Evolutionary conservation across 1,284 basidiomycete species (phyloP).

Genomic region (Melampsora larici-populina): DNA sequence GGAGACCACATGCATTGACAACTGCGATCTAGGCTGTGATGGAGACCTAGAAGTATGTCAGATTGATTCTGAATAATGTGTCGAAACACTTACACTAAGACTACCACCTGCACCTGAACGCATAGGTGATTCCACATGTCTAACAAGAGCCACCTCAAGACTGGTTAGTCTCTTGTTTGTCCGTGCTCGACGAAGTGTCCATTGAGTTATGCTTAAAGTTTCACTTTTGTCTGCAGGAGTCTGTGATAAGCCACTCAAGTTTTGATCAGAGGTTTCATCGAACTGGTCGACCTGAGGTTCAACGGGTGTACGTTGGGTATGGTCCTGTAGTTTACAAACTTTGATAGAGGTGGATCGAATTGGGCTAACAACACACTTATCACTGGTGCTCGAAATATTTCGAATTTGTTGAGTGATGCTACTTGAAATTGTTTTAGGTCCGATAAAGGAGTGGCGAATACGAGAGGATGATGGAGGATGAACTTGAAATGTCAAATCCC

Average conservation of each 20-base stretch:
- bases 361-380: conserved; percentile 36
- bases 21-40: conserved; percentile 72
- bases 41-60: conserved; percentile 96
- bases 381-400: conserved; percentile 47
- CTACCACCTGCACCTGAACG: conserved; percentile 40
- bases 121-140: conserved; percentile 38
- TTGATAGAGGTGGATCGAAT: conserved; percentile 29
- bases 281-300: background rate
- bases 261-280: conserved; percentile 2
- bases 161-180: background rate
- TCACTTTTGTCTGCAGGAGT: background rate
- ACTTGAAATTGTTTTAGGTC: background rate
- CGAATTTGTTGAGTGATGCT: conserved; percentile 43
- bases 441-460: background rate
- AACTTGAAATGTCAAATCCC: background rate
- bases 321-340: background rate
- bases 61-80: conserved; percentile 65
- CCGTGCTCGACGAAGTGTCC: background rate
- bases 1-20: conserved; percentile 58
- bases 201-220: background rate
- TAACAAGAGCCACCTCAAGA: too few relatives aligned
- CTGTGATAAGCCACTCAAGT: background rate
- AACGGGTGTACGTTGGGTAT: background rate
- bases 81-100: conserved; percentile 53
- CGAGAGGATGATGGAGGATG: background rate